These are phyloP conservation scores for Huntiella omanensis DNA, from an alignment of 2,329 filamentous ascomycete genomes.

Conservation along the genomic window DNA sequence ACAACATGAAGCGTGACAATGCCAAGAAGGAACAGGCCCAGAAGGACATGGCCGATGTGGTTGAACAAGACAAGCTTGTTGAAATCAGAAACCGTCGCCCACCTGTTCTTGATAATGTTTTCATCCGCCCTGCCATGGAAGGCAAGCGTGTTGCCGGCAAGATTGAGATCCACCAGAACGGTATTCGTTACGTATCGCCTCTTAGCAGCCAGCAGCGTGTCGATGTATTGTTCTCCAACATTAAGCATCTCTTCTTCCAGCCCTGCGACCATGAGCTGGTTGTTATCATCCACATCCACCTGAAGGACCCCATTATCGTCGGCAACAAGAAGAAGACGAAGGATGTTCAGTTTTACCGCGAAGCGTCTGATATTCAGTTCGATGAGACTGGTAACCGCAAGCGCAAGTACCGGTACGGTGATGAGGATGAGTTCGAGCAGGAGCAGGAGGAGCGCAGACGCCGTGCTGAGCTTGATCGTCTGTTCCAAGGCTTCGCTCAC, in stretches of 20 bases:
- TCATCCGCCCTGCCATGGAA: slow-evolving; percentile 85
- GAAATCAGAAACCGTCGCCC: slow-evolving; percentile 90
- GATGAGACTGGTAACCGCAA: slow-evolving; percentile 97
- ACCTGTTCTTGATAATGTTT: slow-evolving; percentile 79
- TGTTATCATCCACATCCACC: slow-evolving; percentile 92
- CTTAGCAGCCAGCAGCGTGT: slow-evolving; percentile 66
- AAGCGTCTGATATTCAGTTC: slow-evolving; percentile 96
- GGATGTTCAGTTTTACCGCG: slow-evolving; percentile 94
- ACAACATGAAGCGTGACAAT: slow-evolving; percentile 85
- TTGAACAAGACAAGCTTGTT: slow-evolving; percentile 92
- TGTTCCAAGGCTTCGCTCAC: slow-evolving; percentile 91
- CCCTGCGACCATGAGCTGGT: slow-evolving; percentile 91
- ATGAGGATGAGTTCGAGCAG: slow-evolving; percentile 96
- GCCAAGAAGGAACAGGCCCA: slow-evolving; percentile 92
- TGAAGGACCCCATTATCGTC: slow-evolving; percentile 95
- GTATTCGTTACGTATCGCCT: slow-evolving; percentile 82
- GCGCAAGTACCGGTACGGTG: slow-evolving; percentile 90
- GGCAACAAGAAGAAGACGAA: slow-evolving; percentile 97
- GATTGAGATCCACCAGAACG: slow-evolving; percentile 95
- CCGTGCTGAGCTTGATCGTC: slow-evolving; percentile 76
- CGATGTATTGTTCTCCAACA: slow-evolving; percentile 92
- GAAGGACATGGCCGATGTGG: slow-evolving; percentile 98
- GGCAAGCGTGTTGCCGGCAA: slow-evolving; percentile 92
- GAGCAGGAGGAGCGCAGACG: slow-evolving; percentile 92
- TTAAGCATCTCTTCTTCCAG: slow-evolving; percentile 97